Evolutionary conservation across 108 stramenopile species (phyloP).

Genomic region (Fragilaria crotonensis): DNA sequence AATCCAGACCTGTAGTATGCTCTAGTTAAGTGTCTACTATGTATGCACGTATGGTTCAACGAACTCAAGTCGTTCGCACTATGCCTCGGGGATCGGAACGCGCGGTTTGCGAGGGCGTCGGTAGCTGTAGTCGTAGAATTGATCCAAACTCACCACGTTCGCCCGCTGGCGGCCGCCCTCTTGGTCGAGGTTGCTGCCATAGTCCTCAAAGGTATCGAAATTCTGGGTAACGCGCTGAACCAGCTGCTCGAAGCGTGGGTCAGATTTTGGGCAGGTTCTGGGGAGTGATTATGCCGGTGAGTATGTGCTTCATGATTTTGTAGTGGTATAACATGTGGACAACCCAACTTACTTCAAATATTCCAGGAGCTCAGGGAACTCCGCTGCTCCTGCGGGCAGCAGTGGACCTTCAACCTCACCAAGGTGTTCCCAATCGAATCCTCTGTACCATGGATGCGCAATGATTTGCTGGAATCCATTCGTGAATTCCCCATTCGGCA

Average conservation of each 20-base stretch:
- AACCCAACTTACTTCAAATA: conserved; percentile 84
- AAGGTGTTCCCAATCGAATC: conserved; percentile 82
- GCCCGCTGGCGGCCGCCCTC: background rate
- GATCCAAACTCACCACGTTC: conserved; percentile 44
- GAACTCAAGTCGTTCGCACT: too few species aligned
- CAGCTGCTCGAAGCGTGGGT: conserved; percentile 75
- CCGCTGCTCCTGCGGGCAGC: conserved; percentile 67
- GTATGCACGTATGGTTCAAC: too few species aligned
- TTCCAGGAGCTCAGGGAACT: conserved; percentile 74
- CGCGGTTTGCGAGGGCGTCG: conserved; percentile 77
- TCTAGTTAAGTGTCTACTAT: too few species aligned
- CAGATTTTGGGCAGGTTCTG: conserved; percentile 75
- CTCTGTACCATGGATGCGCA: conserved; percentile 84
- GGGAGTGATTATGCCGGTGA: background rate
- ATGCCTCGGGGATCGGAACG: conserved; percentile 41
- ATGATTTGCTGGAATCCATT: conserved; percentile 84
- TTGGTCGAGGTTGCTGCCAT: conserved; percentile 60
- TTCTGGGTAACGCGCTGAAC: conserved; percentile 80
- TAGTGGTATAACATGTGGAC: too few species aligned
- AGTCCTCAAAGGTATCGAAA: conserved; percentile 91
- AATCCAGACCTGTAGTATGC: too few species aligned
- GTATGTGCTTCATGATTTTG: too few species aligned
- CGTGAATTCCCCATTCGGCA: conserved; percentile 69
- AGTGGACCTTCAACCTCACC: conserved; percentile 68
- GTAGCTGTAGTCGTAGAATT: conserved; percentile 87